These are phyloP conservation scores for Xylariaceae sp. DNA, from an alignment of 2,329 filamentous ascomycete genomes.

Conservation along the genomic window DNA sequence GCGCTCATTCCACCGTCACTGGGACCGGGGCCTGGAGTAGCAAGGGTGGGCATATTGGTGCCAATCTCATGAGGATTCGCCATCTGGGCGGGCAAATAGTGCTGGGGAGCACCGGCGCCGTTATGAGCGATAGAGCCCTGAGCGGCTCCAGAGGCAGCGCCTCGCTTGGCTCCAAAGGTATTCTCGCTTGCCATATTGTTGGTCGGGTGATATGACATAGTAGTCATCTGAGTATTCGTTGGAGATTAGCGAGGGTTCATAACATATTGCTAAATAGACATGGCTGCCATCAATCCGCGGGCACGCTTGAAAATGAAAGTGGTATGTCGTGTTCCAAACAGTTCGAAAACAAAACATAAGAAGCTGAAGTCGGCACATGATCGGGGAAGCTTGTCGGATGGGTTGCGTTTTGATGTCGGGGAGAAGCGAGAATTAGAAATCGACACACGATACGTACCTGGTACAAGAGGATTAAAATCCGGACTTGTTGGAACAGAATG, in stretches of 20 bases:
- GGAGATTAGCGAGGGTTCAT: conserved; percentile 5
- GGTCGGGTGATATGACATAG: conserved; percentile 24
- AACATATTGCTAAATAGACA: neutral
- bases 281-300: too few relatives aligned
- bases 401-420: too few relatives aligned
- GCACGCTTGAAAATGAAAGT: too few relatives aligned
- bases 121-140: conserved; percentile 22
- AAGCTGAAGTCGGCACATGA: too few relatives aligned
- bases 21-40: conserved; percentile 15
- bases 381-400: too few relatives aligned
- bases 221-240: conserved; percentile 18
- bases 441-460: conserved; percentile 20
- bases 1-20: conserved; percentile 26
- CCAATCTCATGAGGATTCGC: conserved; percentile 19
- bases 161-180: conserved; percentile 23
- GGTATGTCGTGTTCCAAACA: too few relatives aligned
- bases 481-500: conserved; percentile 20
- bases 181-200: conserved; percentile 24
- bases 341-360: too few relatives aligned
- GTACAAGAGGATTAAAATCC: conserved; percentile 23
- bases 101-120: conserved; percentile 16
- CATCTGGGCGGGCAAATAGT: conserved; percentile 25
- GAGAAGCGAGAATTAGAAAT: neutral
- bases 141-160: conserved; percentile 19
- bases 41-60: conserved; percentile 18